Evolutionary conservation across 805 yeast species (phyloP).

Genomic region (Candida lessepsii): DNA sequence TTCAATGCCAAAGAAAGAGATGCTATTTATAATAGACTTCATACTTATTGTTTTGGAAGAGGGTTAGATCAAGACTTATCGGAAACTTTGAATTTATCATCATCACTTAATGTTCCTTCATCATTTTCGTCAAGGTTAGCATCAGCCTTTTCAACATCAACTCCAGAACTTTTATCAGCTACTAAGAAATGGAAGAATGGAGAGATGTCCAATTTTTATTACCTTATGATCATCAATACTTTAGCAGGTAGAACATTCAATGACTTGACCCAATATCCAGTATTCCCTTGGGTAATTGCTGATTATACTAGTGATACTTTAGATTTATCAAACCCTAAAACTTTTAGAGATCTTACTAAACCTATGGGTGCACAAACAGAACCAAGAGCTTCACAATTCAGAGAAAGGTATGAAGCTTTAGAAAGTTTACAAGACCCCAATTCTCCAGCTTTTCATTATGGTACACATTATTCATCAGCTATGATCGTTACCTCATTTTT

Average conservation of each 20-base stretch:
- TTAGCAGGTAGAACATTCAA: conserved; percentile 87
- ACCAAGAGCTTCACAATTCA: conserved; percentile 59
- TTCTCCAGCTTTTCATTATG: conserved; percentile 84
- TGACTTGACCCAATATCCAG: conserved; percentile 87
- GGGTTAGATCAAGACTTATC: conserved; percentile 55
- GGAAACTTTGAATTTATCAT: conserved; percentile 52
- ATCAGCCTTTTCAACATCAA: conserved; percentile 36
- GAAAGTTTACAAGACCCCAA: conserved; percentile 54
- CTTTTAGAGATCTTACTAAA: conserved; percentile 73
- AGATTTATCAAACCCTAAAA: conserved; percentile 60
- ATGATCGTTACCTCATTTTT: conserved; percentile 86
- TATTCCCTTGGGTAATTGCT: conserved; percentile 88
- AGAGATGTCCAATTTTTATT: conserved; percentile 78
- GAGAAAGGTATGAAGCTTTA: conserved; percentile 71
- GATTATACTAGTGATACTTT: conserved; percentile 72
- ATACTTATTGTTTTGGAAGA: conserved; percentile 47
- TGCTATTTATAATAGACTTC: conserved; percentile 48
- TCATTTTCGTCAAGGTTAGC: conserved; percentile 30
- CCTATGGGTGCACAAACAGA: conserved; percentile 89
- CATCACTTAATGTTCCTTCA: conserved; percentile 29
- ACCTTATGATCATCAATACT: conserved; percentile 75
- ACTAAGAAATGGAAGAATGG: conserved; percentile 77
- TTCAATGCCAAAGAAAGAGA: conserved; percentile 55
- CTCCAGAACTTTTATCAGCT: conserved; percentile 37
- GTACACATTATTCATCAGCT: conserved; percentile 91